Conservation (phyloP, 2,329 filamentous ascomycete genomes). For the Fusarium verrucosum region DNA sequence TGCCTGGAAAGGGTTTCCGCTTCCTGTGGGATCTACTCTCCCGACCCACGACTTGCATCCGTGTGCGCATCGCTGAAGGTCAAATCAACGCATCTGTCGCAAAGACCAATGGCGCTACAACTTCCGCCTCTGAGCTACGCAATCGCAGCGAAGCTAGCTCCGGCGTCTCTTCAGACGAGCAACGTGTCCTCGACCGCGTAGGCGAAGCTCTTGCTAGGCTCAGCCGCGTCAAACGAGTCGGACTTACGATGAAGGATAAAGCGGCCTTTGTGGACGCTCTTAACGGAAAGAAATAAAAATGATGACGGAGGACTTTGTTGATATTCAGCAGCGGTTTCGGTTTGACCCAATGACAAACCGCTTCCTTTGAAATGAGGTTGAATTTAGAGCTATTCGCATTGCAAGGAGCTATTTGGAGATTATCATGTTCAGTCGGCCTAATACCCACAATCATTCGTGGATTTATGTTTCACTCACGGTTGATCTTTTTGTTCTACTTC, state of each 20-base stretch:
- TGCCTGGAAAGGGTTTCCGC: conserved; percentile 75
- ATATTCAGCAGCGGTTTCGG: neutral
- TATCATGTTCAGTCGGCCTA: conserved; percentile 14
- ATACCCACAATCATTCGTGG: conserved; percentile 26
- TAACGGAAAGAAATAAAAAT: conserved; percentile 50
- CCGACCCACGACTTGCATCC: conserved; percentile 86
- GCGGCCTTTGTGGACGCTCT: conserved; percentile 79
- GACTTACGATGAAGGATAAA: conserved; percentile 85
- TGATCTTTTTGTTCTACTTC: neutral
- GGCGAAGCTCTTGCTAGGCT: conserved; percentile 88
- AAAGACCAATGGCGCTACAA: conserved; percentile 49
- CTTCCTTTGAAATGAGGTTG: conserved; percentile 2
- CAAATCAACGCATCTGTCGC: conserved; percentile 63
- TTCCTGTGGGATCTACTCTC: conserved; percentile 91
- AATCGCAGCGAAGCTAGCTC: conserved; percentile 45
- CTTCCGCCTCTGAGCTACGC: conserved; percentile 43
- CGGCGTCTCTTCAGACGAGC: conserved; percentile 65
- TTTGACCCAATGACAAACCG: neutral
- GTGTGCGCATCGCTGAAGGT: conserved; percentile 86
- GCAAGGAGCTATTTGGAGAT: conserved; percentile 37
- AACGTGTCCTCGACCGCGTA: conserved; percentile 77
- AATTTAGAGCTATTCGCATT: conserved; percentile 35
- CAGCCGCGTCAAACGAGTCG: conserved; percentile 88
- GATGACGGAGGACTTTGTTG: neutral
- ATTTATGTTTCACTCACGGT: neutral